A percentile compares a stretch with the other conserved stretches of the same genome.
phyloP scores from a whole-genome alignment of 1,284 basidiomycete genomes.

The Fomitiporia mediterranea region DNA sequence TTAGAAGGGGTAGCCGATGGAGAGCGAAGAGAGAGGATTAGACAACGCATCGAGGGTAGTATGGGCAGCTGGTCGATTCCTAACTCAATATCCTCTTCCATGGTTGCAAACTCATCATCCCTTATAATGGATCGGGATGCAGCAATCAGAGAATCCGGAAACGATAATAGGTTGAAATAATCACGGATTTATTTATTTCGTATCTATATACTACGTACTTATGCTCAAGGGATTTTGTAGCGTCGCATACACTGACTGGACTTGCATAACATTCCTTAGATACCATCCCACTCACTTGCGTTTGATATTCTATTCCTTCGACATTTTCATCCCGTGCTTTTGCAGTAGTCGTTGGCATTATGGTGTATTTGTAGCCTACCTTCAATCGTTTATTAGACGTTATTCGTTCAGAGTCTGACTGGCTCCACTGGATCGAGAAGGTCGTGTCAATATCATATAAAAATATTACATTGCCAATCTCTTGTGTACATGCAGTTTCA shows the following conservation, averaged over 20 bases:
- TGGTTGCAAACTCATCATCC: conserved; percentile 16
- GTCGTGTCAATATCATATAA: too few relatives aligned
- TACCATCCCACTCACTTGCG: background rate
- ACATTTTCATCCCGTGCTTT: background rate
- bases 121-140: conserved; percentile 10
- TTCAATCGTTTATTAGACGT: too few relatives aligned
- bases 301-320: background rate
- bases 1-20: conserved; percentile 11
- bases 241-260: background rate
- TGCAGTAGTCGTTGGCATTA: background rate
- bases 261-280: background rate
- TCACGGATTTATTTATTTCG: background rate
- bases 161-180: background rate
- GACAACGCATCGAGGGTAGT: conserved; percentile 9
- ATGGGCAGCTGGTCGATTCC: conserved; percentile 15
- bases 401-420: too few relatives aligned
- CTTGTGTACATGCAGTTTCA: too few relatives aligned
- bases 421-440: too few relatives aligned
- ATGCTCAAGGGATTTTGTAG: too few relatives aligned
- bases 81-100: conserved; percentile 19
- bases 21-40: conserved; percentile 1
- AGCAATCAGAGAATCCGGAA: background rate
- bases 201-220: background rate
- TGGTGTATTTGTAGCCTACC: background rate
- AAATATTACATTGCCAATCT: too few relatives aligned